Evolutionary conservation across 208 protist genomes (phyloP), one percentile per base, ranked within the genome.

Genomic region (Leishmania major): DNA sequence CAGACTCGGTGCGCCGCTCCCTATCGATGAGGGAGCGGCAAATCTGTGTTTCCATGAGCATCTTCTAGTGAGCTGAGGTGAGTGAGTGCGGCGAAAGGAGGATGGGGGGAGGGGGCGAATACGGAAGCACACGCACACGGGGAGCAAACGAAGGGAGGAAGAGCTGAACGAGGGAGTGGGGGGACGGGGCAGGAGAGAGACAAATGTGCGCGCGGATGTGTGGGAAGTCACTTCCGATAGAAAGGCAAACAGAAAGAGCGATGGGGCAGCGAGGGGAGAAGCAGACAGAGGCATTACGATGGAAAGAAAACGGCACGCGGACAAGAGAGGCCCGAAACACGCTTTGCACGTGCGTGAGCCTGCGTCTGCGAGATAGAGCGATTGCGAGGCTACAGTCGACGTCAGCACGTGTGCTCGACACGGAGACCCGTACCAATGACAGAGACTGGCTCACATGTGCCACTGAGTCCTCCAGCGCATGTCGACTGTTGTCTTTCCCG

Each of bases 1-100:
- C 84, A 0, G 93, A 94, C 78, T 88, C 85, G 59, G 78, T 88
- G 86, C 91, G 90, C 40, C 84, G 83, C 62, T 96, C 93, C 35
- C 82, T 83, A 67, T 88, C 91, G 11, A 93, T 90, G 76, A 93
- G 87, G 77, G 90, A 90, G 40, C 88, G 81, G 31, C 66, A 77
- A 22, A 47, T 80, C 51, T 86, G 89, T 59, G 81, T 53, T 37
- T 87, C 79, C 67, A 79, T 86, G 66, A 89, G 45, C 90, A 93
- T 92, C n/a, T 45, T 73, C 37, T 22, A 25, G 69, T 53, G 69
- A 31, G 4, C 43, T 53, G 25, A 31, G 67, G 35, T 22, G 17
- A 47, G 43, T 40, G 40, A 75, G 78, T 75, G 71, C 0, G 59
- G 25, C 51, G n/a, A 47, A 71, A 19, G 43, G 22, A 31, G 6